Evolutionary conservation across 202 grass and related monocot species (phyloP).

Genomic region (Dendrocalamus latiflorus): DNA sequence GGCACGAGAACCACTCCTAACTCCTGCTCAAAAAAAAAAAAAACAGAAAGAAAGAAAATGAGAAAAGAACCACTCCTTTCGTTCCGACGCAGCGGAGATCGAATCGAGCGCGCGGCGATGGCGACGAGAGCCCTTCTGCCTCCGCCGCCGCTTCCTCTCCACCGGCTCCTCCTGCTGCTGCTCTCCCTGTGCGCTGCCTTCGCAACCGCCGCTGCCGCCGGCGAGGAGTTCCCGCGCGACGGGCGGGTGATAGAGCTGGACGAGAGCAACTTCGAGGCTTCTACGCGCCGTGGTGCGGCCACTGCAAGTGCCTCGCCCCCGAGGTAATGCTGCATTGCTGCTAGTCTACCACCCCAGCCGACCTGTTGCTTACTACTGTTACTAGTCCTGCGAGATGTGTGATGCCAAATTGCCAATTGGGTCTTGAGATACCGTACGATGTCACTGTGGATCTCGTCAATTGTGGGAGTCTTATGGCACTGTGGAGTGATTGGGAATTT

Average conservation of each 20-base stretch:
- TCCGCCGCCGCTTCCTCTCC: no score
- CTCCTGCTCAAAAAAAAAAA: no score
- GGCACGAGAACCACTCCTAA: no score
- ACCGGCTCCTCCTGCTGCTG: no score
- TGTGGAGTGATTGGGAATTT: constrained; percentile 2
- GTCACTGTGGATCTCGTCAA: constrained; percentile 25
- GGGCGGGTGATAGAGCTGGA: constrained; percentile 84
- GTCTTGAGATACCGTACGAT: not conserved
- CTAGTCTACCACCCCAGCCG: not conserved
- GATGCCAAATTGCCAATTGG: no score
- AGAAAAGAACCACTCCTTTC: no score
- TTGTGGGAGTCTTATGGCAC: not conserved
- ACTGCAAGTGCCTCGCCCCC: constrained; percentile 80
- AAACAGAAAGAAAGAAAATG: no score
- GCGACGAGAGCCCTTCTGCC: no score
- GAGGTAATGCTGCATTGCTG: not conserved
- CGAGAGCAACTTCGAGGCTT: constrained; percentile 85
- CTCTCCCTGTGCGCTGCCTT: no score
- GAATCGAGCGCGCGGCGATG: no score
- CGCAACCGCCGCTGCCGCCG: no score
- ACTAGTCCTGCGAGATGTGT: not conserved
- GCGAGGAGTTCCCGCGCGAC: constrained; percentile 24
- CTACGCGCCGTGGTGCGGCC: constrained; percentile 92
- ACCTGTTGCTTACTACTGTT: not conserved
- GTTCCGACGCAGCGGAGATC: no score